These are phyloP conservation scores for Psilocybe cyanescens DNA, from an alignment of 768 basidiomycete genomes.

Conservation along the genomic window DNA sequence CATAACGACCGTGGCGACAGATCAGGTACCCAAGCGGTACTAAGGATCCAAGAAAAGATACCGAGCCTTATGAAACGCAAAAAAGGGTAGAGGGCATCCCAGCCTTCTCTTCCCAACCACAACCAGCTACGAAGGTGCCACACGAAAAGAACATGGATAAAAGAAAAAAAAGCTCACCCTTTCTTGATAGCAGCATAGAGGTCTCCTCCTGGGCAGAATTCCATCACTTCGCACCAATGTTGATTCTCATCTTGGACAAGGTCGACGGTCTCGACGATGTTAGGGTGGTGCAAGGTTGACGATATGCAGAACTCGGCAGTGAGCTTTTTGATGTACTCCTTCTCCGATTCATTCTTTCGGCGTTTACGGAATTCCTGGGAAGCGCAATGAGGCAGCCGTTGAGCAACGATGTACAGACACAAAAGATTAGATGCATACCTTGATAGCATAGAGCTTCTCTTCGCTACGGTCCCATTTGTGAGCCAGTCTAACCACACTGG, in stretches of 20 bases:
- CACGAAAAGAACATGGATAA: neutral
- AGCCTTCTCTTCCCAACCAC: neutral
- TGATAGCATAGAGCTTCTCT: slow-evolving; percentile 97
- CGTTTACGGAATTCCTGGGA: slow-evolving; percentile 95
- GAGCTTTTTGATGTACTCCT: slow-evolving; percentile 99
- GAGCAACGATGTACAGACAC: neutral
- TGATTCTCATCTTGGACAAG: slow-evolving; percentile 97
- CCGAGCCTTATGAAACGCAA: slow-evolving; percentile 3
- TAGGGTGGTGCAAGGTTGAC: slow-evolving; percentile 90
- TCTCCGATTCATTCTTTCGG: slow-evolving; percentile 97
- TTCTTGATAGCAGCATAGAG: slow-evolving; percentile 99
- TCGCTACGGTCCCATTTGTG: slow-evolving; percentile 98
- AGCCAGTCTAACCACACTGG: slow-evolving; percentile 92
- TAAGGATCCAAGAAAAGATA: neutral
- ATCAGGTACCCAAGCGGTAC: neutral
- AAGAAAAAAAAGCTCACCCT: slow-evolving; percentile 49
- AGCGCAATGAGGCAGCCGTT: neutral
- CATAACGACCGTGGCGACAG: neutral
- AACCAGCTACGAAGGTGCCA: neutral
- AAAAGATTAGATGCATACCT: slow-evolving; percentile 53
- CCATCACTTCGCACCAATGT: slow-evolving; percentile 99
- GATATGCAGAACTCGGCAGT: slow-evolving; percentile 99
- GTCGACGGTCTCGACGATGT: slow-evolving; percentile 98
- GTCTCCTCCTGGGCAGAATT: slow-evolving; percentile 98
- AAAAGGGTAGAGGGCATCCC: slow-evolving; percentile 1